Evolutionary conservation across 2,329 filamentous ascomycete species (phyloP), one percentile per base, ranked within the genome.

Genomic region (Paradendryphiella salina): DNA sequence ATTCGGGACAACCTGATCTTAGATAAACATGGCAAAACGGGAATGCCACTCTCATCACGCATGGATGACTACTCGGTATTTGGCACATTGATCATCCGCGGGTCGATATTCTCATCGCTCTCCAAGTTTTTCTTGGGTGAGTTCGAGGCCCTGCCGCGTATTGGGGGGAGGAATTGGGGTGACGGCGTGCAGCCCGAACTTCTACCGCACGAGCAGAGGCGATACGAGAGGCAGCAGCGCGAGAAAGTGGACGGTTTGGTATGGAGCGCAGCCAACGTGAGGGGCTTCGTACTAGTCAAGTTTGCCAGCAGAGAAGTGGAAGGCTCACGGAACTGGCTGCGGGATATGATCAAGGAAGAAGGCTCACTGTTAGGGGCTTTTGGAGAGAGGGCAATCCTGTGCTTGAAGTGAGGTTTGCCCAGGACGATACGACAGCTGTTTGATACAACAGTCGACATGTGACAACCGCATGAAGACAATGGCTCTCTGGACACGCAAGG

Each of bases 1-100:
- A 80, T 97, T n/a, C 82, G 93, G 54, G 94, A 99, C 72, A 87
- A 89, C 7, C 79, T 97, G 37, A 82, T 92, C 9, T 78, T 99
- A 4, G 84, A 89, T 55, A 79, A 53, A 67, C 73, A 77, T 66
- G 59, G 66, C 38, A 46, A 46, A n/a, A 67, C 69, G 3, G 53
- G 61, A 26, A 63, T 69, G 62, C 46, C 59, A 43, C 41, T 70
- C 63, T 57, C 69, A 41, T 43, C 57, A 81, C 39, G 88, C 6
- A 93, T 96, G 83, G 84, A 90, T 44, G 81, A 82, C 1, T 80
- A 90, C 58, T 86, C 87, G 8, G 80, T 96, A 14, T 85, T 95
- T 54, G 94, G 91, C 0, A 97, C 92, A 0, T 75, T 97, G 17
- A 87, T 97, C 33, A 78, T 97, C 5, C 84, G 87, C 29, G 94